Evolutionary conservation across 306 rosid species (phyloP), one percentile per base, ranked within the genome.

Genomic region (Lupinus albus): DNA sequence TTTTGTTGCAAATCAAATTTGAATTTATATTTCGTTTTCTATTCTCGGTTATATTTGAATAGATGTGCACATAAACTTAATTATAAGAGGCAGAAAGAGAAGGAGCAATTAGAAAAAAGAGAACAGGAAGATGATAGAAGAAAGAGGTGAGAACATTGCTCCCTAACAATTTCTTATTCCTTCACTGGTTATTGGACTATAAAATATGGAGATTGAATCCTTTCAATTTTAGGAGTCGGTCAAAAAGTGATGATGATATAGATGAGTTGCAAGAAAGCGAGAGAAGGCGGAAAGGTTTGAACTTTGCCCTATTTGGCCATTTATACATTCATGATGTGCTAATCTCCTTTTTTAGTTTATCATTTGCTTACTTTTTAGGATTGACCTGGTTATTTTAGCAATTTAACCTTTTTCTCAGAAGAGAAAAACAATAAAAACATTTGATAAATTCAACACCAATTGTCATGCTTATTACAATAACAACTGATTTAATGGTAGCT

Each of bases 51-150:
- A 55, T 33, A 49, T 45, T 71, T 39, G 4, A 74, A 57, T 76
- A 89, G 98, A 63, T 89, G 98, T 70, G 82, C 89, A 3, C 67
- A 56, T 68, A 92, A 92, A 78, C 96, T 87, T 81, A 78, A 89
- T 76, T 92, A 89, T 87, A 87, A 84, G 77, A 25, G 30, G 30
- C 30, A 25, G 30, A 25, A 25, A 25, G 30, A 89, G 81, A 92
- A 76, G 83, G 98, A 87, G 71, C 78, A 49, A 71, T 42, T 66
- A 61, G 85, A 81, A 59, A 92, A 74, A 71, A 68, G 54, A 70
- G 83, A 78, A 51, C 79, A 76, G 35, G 86, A 87, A 73, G 82
- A 81, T 61, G 84, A 74, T 60, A 84, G 79, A 84, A 79, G 86
- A 78, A 93, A 89, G 78, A 89, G 98, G 96, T 88, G 42, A 65